Conservation (phyloP, 345 rosid species). For the Sapria himalayana region DNA sequence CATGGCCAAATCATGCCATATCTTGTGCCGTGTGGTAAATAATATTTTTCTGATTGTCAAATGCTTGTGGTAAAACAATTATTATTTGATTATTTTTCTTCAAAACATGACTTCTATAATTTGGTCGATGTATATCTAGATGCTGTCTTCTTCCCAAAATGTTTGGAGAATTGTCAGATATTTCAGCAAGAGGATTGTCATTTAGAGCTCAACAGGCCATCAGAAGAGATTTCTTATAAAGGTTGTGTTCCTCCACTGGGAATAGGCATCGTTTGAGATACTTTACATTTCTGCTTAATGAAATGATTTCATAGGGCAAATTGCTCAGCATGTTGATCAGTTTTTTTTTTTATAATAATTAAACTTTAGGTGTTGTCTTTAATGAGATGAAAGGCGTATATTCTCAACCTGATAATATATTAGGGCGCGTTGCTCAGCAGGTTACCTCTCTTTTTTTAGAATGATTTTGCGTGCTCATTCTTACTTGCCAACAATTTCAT, state of each 20-base stretch:
- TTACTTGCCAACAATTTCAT: too few species aligned
- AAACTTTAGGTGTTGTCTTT: conserved; percentile 71
- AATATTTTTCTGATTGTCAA: too few species aligned
- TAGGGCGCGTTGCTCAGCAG: conserved; percentile 68
- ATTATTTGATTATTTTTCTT: conserved; percentile 5
- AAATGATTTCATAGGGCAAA: too few species aligned
- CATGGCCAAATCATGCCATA: too few species aligned
- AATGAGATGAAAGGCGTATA: conserved; percentile 99
- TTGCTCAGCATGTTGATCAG: too few species aligned
- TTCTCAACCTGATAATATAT: conserved; percentile 88
- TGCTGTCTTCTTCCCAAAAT: conserved; percentile 95
- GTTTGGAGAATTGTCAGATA: conserved; percentile 66
- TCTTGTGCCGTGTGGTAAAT: too few species aligned
- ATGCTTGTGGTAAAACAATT: too few species aligned
- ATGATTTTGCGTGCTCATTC: too few species aligned
- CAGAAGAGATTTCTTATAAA: conserved; percentile 79
- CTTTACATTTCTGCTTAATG: too few species aligned
- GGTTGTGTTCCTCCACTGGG: too few species aligned
- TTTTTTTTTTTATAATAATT: conserved; percentile 7
- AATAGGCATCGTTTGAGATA: too few species aligned
- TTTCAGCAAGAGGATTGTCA: conserved; percentile 99
- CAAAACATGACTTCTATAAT: conserved; percentile 70
- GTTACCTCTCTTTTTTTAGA: conserved; percentile 32
- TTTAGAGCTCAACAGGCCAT: conserved; percentile 71
- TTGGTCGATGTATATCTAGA: conserved; percentile 91